Percentiles rank a stretch among this genome's conserved stretches.
phyloP scores from a whole-genome alignment of 1,139 yeast genomes.

The Debaryomycetaceae sp. region DNA sequence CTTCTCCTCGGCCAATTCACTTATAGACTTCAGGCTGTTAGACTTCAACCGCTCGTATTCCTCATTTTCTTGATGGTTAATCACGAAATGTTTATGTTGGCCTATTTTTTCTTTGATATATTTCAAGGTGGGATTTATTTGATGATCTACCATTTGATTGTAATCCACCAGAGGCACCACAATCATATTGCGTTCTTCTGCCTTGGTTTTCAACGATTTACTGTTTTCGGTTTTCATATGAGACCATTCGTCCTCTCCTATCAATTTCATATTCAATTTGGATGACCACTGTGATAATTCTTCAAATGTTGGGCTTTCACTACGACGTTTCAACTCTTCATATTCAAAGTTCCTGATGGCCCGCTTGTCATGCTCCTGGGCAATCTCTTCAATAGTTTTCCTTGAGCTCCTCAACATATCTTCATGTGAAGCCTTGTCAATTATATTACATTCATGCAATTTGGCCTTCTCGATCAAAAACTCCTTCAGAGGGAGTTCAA shows the following conservation, averaged over 20 bases:
- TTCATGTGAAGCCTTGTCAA: slow-evolving; percentile 4
- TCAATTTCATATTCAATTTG: background rate
- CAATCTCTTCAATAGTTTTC: background rate
- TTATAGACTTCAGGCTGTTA: slow-evolving; percentile 5
- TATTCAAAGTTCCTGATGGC: background rate
- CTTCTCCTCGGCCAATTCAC: background rate
- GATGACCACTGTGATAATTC: background rate
- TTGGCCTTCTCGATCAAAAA: slow-evolving; percentile 25
- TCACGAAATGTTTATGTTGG: slow-evolving; percentile 12
- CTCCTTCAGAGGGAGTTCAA: slow-evolving; percentile 21
- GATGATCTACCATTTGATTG: slow-evolving; percentile 8
- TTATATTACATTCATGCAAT: slow-evolving; percentile 4
- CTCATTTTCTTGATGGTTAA: slow-evolving; percentile 19
- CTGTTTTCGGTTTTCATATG: slow-evolving; percentile 10
- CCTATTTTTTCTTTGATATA: slow-evolving; percentile 23
- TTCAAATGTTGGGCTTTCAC: background rate
- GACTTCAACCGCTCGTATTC: slow-evolving; percentile 8
- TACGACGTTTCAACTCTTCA: background rate
- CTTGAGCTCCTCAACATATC: background rate
- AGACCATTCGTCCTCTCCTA: slow-evolving; percentile 5
- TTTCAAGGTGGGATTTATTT: slow-evolving; percentile 20
- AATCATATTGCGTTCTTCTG: slow-evolving; percentile 14
- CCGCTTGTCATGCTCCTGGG: background rate
- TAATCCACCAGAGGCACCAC: slow-evolving; percentile 22
- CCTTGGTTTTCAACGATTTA: slow-evolving; percentile 10